Conservation (phyloP, 768 basidiomycete species). For the Tephrocybe sp. region DNA sequence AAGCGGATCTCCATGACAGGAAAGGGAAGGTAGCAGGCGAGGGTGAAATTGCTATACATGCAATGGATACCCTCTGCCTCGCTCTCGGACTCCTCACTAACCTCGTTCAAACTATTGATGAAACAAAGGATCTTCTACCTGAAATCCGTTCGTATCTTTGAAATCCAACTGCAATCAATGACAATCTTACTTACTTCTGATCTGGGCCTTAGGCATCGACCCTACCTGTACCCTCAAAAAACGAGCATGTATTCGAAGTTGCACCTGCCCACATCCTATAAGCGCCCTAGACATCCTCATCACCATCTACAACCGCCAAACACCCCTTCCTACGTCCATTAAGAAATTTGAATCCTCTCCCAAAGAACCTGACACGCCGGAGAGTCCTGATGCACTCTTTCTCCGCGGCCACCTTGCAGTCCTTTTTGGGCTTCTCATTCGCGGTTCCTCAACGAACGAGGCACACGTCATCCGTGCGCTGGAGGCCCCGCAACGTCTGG, state of each 20-base stretch:
- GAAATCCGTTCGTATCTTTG: conserved; percentile 42
- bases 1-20: neutral
- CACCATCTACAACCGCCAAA: conserved; percentile 44
- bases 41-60: conserved; percentile 28
- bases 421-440: conserved; percentile 60
- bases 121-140: conserved; percentile 43
- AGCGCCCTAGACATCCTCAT: conserved; percentile 51
- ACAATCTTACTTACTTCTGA: neutral
- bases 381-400: conserved; percentile 40
- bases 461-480: conserved; percentile 29
- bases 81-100: conserved; percentile 76
- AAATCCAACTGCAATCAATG: neutral
- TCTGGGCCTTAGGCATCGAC: conserved; percentile 38
- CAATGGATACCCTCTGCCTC: conserved; percentile 73
- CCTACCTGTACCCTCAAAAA: conserved; percentile 46
- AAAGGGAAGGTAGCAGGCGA: conserved; percentile 15
- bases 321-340: neutral
- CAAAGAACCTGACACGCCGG: conserved; percentile 21
- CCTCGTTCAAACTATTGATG: conserved; percentile 57
- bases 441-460: conserved; percentile 33
- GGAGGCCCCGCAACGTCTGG: conserved; percentile 25
- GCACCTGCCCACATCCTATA: conserved; percentile 43
- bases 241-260: conserved; percentile 47
- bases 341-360: conserved; percentile 21
- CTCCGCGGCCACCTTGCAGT: conserved; percentile 75